Evolutionary conservation across 2,329 filamentous ascomycete species (phyloP).

Genomic region (Camptophora hylomeconis): DNA sequence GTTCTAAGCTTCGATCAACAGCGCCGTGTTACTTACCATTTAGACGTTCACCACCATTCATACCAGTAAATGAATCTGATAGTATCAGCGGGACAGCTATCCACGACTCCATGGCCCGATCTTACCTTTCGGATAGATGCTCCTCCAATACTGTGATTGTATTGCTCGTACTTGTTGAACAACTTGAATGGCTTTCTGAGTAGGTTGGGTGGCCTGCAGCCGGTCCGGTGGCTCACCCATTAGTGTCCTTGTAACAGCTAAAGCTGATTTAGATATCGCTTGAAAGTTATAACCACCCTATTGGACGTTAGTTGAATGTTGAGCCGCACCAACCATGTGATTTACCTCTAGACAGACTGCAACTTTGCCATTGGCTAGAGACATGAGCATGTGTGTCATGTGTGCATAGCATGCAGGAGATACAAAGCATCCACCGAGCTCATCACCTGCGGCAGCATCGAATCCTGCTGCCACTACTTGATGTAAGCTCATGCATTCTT

Average conservation of each 20-base stretch:
- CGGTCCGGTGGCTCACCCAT: constrained; percentile 85
- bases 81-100: neutral
- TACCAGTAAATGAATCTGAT: constrained; percentile 34
- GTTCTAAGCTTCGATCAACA: too few relatives aligned
- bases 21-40: constrained; percentile 34
- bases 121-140: constrained; percentile 57
- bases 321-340: neutral
- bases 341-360: constrained; percentile 71
- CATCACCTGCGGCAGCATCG: constrained; percentile 86
- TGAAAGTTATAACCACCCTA: constrained; percentile 82
- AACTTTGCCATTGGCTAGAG: constrained; percentile 74
- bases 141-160: constrained; percentile 68
- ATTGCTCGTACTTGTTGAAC: constrained; percentile 44
- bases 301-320: constrained; percentile 1
- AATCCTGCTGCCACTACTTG: constrained; percentile 73
- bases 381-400: constrained; percentile 99
- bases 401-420: constrained; percentile 86
- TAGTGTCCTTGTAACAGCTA: constrained; percentile 79
- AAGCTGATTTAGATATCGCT: constrained; percentile 82
- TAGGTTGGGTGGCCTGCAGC: constrained; percentile 34
- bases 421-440: constrained; percentile 85
- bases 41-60: constrained; percentile 48
- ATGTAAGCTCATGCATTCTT: constrained; percentile 9
- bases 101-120: constrained; percentile 1
- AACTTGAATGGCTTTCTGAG: constrained; percentile 39